Base-by-base conservation (phyloP, 768 basidiomycete genomes). In the Kwoniella bestiolae region DNA sequence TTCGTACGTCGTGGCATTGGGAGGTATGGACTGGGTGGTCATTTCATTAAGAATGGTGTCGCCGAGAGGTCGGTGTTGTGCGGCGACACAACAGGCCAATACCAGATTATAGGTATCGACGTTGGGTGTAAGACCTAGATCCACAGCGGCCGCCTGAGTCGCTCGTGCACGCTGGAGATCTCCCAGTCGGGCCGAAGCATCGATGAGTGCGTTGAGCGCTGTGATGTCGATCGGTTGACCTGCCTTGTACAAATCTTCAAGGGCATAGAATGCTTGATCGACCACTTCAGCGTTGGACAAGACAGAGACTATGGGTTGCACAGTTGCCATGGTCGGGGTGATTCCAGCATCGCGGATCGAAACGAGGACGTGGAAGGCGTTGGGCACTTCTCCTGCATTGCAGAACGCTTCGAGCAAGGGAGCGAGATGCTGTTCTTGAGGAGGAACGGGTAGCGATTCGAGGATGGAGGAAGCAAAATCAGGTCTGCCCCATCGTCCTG, bases 161-260 rank as follows among this genome's bases (percentile, higher is more conserved):
- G 88, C 89, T 34, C 94, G 80, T 0, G 90, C 90, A 29, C 91
- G 89, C 65, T 89, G 87, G 7, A 94, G 81, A 77, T 92, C 91
- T 14, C 84, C 84, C 3, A 88, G 81, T 25, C 79, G 72, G 51
- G 89, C 82, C 1, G 87, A 85, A 0, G 90, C 91, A 59, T 85
- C 83, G 56, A 93, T 82, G 71, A 94, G 77, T 41, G 86, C 83
- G 73, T 90, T 90, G 64, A 91, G 79, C n/a, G 86, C 84, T 34
- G 84, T 81, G 18, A 86, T 75, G 68, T 90, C 86, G 46, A 93
- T 74, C 0, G 70, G 71, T 56, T 84, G 83, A 5, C 84, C 86
- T 35, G 85, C 85, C 38, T 84, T 79, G 47, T 84, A 84, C 72
- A 92, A 82, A 57, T 86, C 84, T 64, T 90, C 87, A 21, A 92